These are phyloP conservation scores for Neofusicoccum umdonicola DNA, from an alignment of 2,329 filamentous ascomycete genomes.

Conservation along the genomic window DNA sequence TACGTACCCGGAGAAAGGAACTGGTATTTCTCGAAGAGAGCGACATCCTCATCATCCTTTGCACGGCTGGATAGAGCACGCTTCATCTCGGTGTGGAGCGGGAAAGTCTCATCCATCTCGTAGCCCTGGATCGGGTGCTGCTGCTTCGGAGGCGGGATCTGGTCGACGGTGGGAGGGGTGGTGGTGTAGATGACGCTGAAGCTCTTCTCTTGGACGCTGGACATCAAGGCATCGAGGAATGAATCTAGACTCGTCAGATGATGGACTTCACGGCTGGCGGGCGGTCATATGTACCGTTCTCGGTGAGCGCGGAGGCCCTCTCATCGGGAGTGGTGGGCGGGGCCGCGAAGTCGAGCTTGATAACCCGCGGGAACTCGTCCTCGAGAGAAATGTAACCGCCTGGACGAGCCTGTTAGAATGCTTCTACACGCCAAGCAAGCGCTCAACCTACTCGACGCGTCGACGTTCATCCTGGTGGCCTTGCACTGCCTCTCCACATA, in stretches of 20 bases:
- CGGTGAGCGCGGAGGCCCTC: conserved; percentile 40
- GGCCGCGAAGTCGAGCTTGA: conserved; percentile 42
- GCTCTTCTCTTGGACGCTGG: conserved; percentile 47
- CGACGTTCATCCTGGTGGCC: conserved; percentile 42
- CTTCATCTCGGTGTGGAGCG: conserved; percentile 73
- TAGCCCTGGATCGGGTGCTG: conserved; percentile 45
- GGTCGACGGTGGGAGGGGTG: conserved; percentile 47
- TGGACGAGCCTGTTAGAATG: neutral
- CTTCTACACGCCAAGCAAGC: neutral
- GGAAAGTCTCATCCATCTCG: conserved; percentile 62
- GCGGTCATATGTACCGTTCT: conserved; percentile 29
- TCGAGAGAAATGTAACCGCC: conserved; percentile 18
- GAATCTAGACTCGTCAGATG: conserved; percentile 23
- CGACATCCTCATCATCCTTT: conserved; percentile 27
- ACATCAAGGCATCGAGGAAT: conserved; percentile 47
- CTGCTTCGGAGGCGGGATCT: conserved; percentile 19
- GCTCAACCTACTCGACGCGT: conserved; percentile 35
- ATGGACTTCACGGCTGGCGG: neutral
- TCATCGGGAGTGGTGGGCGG: conserved; percentile 29
- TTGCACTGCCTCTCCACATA: conserved; percentile 50
- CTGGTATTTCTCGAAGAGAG: conserved; percentile 86
- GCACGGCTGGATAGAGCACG: conserved; percentile 51
- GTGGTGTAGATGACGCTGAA: conserved; percentile 79
- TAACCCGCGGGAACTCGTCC: conserved; percentile 5
- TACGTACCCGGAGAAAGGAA: conserved; percentile 82